Evolutionary conservation across 768 basidiomycete genomes (phyloP).

Genomic region (Lactarius pseudohatsudake): DNA sequence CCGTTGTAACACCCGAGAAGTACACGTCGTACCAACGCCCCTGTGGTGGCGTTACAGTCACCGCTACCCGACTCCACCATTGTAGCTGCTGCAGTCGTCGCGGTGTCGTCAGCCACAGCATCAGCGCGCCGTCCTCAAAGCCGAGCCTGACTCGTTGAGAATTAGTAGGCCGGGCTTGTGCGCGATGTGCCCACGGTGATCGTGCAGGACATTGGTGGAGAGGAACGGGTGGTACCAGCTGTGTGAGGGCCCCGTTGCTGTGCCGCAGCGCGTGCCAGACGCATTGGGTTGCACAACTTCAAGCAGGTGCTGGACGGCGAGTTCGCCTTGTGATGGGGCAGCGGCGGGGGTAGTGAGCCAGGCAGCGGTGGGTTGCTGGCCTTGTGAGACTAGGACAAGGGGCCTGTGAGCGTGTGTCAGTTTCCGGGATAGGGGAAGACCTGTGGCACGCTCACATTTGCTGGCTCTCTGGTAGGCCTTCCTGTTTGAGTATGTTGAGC

Average conservation of each 20-base stretch:
- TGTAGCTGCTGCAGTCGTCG: too few relatives aligned
- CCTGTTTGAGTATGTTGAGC: conserved; percentile 56
- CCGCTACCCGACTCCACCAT: too few relatives aligned
- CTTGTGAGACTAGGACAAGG: conserved; percentile 53
- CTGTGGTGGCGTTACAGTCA: too few relatives aligned
- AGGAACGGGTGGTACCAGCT: conserved; percentile 64
- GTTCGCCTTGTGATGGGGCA: conserved; percentile 62
- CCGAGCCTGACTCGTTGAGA: conserved; percentile 31
- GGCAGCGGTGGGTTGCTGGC: conserved; percentile 58
- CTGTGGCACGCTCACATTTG: conserved; percentile 59
- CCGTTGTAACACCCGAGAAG: too few relatives aligned
- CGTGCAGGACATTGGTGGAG: conserved; percentile 69
- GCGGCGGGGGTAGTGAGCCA: conserved; percentile 56
- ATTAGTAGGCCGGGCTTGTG: conserved; percentile 36
- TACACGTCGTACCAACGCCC: too few relatives aligned
- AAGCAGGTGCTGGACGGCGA: conserved; percentile 65
- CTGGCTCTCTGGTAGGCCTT: conserved; percentile 52
- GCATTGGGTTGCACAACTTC: conserved; percentile 56
- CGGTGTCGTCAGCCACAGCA: too few relatives aligned
- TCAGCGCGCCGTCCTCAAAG: conserved; percentile 25
- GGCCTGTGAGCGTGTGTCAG: conserved; percentile 46
- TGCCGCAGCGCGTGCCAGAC: conserved; percentile 31
- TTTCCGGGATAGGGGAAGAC: not conserved
- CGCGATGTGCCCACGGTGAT: conserved; percentile 75
- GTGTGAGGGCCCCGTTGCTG: conserved; percentile 27